phyloP scores from a whole-genome alignment of 768 basidiomycete genomes.

The Tylopilus sp. region DNA sequence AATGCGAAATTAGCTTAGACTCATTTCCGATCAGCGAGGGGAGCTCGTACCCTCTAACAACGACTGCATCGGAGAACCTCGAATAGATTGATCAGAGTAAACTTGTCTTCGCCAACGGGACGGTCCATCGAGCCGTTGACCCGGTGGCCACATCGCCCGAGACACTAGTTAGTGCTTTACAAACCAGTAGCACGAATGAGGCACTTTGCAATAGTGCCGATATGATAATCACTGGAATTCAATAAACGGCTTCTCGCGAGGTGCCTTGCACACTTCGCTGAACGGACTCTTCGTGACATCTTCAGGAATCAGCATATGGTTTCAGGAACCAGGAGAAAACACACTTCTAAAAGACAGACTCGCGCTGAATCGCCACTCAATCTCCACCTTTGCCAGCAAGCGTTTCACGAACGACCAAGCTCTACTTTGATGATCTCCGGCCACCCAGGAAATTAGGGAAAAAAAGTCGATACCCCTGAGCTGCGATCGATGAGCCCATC shows the following conservation, averaged over 20 bases:
- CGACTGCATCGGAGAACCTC: background rate
- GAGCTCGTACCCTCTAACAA: no score
- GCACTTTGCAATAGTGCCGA: no score
- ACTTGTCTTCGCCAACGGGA: no score
- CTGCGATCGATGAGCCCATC: background rate
- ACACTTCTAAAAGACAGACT: background rate
- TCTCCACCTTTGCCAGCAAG: background rate
- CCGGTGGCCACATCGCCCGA: background rate
- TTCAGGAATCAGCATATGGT: background rate
- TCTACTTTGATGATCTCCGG: slow-evolving; percentile 1
- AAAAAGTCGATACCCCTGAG: background rate
- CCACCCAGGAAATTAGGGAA: background rate
- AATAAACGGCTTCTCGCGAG: no score
- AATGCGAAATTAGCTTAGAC: no score
- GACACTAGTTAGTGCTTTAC: background rate
- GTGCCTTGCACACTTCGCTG: no score
- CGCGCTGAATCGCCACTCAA: background rate
- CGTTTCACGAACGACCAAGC: background rate
- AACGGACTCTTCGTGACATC: background rate
- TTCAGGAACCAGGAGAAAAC: background rate
- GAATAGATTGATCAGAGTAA: background rate
- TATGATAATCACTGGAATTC: no score
- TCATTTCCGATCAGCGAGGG: no score
- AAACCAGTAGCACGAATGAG: no score
- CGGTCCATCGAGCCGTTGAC: background rate